phyloP scores from a whole-genome alignment of 306 rosid genomes.

The Astragalus membranaceus region DNA sequence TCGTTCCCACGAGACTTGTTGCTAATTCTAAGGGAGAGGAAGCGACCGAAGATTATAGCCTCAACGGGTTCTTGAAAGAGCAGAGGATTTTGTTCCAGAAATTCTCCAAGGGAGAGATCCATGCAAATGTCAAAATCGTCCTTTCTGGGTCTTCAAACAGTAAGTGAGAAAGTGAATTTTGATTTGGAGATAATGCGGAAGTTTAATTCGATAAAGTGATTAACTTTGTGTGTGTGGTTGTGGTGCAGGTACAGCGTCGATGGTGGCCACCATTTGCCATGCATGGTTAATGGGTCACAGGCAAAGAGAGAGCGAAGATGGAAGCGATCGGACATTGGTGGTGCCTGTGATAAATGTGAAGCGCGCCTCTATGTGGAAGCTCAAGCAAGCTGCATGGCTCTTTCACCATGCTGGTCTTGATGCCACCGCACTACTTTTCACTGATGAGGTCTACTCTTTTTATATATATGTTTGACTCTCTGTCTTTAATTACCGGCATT shows the following conservation, averaged over 20 bases:
- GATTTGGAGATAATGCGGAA: neutral
- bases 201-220: neutral
- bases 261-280: slow-evolving; percentile 79
- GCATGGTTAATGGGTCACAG: slow-evolving; percentile 65
- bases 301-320: slow-evolving; percentile 29
- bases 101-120: slow-evolving; percentile 26
- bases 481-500: neutral
- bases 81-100: slow-evolving; percentile 37
- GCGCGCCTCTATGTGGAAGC: slow-evolving; percentile 67
- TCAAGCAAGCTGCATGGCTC: slow-evolving; percentile 77
- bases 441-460: slow-evolving; percentile 50
- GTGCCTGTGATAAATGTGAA: slow-evolving; percentile 70
- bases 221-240: neutral
- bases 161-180: slow-evolving; percentile 20
- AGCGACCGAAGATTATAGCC: neutral
- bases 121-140: slow-evolving; percentile 40
- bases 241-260: slow-evolving; percentile 65
- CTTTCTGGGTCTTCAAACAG: slow-evolving; percentile 70
- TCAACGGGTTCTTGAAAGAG: slow-evolving; percentile 57
- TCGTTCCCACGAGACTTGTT: slow-evolving; percentile 7
- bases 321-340: slow-evolving; percentile 36
- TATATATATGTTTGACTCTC: neutral
- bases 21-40: slow-evolving; percentile 17
- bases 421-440: slow-evolving; percentile 53
- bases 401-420: slow-evolving; percentile 74